Evolutionary conservation across 179 eudicot species (phyloP), one percentile per base, ranked within the genome.

Genomic region (Carnegiea gigantea): DNA sequence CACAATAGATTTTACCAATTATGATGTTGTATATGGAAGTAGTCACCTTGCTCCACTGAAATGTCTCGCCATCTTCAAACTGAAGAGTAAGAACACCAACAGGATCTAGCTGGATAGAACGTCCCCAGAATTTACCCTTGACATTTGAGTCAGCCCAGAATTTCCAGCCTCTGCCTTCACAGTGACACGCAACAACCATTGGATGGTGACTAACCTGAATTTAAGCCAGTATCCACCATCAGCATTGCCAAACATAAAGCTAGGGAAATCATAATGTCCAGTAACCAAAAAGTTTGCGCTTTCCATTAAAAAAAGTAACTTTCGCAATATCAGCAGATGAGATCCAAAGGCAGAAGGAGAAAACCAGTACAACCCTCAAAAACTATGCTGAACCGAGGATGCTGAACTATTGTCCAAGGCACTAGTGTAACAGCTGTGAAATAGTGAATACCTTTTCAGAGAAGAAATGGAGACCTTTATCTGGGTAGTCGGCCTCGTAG

Each of bases 111-210:
- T 95, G 98, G 84, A 95, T 95, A 54, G 99, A 95, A 76, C 99
- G 99, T 57, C 99, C 99, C 98, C 99, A 95, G 79, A 95, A 95
- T 83, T 93, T 95, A 60, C 99, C 99, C 89, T 95, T 95, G 77
- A 95, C 97, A 86, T 93, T 95, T 48, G 99, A 95, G 86, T 95
- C 98, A 73, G 98, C 98, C 98, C 98, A 95, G 83, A 95, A 95
- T 81, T 89, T 92, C 99, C 99, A 95, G 81, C 97, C 97, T 83
- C 87, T 85, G 49, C 99, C 99, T 86, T 95, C 98, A 87, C 99
- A 95, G 62, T 95, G 99, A 86, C 99, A 95, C 76, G 99, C 99
- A 85, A 95, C 99, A 79, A 94, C 88, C 95, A 90, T 94, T 13
- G 99, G 99, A 86, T 94, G 99, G 84, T 95, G 99, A 84, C 97